phyloP scores from a whole-genome alignment of 768 basidiomycete genomes.

The Suillus ampliporus region DNA sequence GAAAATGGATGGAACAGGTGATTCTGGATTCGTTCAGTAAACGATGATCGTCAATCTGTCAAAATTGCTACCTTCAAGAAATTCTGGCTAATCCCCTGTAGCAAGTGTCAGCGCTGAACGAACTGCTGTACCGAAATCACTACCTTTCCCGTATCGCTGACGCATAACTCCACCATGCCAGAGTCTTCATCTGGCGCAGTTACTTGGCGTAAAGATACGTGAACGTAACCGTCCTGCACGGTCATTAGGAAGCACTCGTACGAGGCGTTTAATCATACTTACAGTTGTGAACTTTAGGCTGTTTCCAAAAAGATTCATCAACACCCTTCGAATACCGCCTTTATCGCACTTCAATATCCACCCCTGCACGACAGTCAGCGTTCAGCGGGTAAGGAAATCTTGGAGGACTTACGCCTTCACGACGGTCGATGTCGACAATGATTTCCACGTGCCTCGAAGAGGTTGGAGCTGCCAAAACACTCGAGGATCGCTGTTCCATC shows the following conservation, averaged over 20 bases:
- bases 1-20: conserved; percentile 97
- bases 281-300: conserved; percentile 92
- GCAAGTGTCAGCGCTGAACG: conserved; percentile 12
- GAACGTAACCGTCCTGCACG: conserved; percentile 82
- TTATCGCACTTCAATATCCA: conserved; percentile 91
- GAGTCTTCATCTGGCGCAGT: conserved; percentile 60
- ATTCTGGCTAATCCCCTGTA: conserved; percentile 86
- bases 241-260: conserved; percentile 11
- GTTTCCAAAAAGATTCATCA: conserved; percentile 96
- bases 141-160: conserved; percentile 90
- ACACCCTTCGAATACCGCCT: conserved; percentile 86
- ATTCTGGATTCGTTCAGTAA: conserved; percentile 53
- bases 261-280: conserved; percentile 26
- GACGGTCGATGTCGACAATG: conserved; percentile 82
- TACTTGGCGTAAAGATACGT: conserved; percentile 80
- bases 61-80: conserved; percentile 73
- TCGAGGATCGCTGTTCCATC: conserved; percentile 48
- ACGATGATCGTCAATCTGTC: neutral
- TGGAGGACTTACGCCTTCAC: conserved; percentile 58
- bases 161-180: conserved; percentile 81
- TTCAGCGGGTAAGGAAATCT: neutral
- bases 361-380: conserved; percentile 55
- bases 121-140: conserved; percentile 13
- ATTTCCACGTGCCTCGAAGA: conserved; percentile 73
- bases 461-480: conserved; percentile 41